Evolutionary conservation across 257 asterid genomes (phyloP), one percentile per base, ranked within the genome.

Genomic region (Anisodus tanguticus): DNA sequence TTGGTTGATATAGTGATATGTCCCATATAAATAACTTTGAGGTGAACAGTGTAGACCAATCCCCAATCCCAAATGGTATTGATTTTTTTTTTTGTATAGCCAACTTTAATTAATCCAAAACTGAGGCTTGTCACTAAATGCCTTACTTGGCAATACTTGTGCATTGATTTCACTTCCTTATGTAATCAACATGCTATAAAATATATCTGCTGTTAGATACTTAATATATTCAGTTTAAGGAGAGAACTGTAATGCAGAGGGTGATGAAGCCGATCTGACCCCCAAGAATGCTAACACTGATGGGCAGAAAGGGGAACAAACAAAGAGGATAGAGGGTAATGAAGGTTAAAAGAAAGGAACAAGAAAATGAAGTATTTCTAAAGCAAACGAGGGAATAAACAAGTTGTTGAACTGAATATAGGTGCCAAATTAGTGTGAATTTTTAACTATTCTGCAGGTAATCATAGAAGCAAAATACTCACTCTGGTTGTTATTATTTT

Each of bases 311-410:
- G 80, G 31, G 80, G 79, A 71, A 45, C 16, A 71, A 71, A 71
- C 80, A 71, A 71, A 45, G 26, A 2, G 57, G 15, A 71, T 49
- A 71, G 58, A 71, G 58, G 80, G 37, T 71, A 71, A 45, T 45
- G 5, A 45, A 71, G 17, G 80, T 71, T 71, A 71, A 39, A 71
- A 45, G 58, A 71, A 71, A 71, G 80, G 80, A 45, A 45, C 80
- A 45, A 12, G 80, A 45, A 26, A 71, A 37, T 71, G 37, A 71
- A 45, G 58, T 71, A 17, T n/a, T 45, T 43, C 31, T 43, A 10
- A 17, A 17, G 59, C 58, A 43, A 22, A 31, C 35, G 69, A 22
- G 15, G 39, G 69, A 19, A 22, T 41, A 22, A 26, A 3, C 17
- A 64, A 64, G 6, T 63, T 63, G 69, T 63, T 22, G 69, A 9